phyloP scores from a whole-genome alignment of 163 green algal species.

The Scenedesmus sp. region DNA sequence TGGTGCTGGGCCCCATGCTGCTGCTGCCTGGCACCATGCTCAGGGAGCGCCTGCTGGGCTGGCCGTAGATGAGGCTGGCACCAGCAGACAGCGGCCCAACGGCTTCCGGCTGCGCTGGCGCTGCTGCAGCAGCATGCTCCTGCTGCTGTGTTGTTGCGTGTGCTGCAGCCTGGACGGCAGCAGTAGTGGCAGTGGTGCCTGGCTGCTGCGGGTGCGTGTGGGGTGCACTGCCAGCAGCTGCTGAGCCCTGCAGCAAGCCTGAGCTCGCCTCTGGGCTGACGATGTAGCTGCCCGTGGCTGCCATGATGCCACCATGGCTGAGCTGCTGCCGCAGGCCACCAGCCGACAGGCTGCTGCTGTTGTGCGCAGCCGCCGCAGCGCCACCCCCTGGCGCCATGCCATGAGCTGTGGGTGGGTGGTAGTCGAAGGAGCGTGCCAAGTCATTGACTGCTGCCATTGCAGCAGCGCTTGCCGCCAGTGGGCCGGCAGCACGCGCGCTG shows the following conservation, averaged over 20 bases:
- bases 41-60: neutral
- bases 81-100: neutral
- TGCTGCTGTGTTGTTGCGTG: neutral
- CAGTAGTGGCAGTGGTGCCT: neutral
- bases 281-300: slow-evolving; percentile 31
- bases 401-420: neutral
- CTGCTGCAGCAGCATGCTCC: slow-evolving; percentile 17
- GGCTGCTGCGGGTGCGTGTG: neutral
- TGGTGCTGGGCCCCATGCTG: neutral
- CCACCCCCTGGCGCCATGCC: neutral
- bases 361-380: neutral
- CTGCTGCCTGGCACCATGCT: neutral
- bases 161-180: neutral
- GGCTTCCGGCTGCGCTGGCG: neutral
- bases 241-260: slow-evolving; percentile 10
- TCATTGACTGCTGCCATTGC: neutral
- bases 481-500: neutral
- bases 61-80: neutral
- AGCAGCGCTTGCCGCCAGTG: neutral
- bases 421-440: neutral
- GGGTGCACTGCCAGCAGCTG: slow-evolving; percentile 1
- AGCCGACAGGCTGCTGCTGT: slow-evolving; percentile 4
- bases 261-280: slow-evolving; percentile 40
- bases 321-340: neutral
- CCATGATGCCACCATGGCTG: neutral